Conservation (phyloP, 257 asterid genomes). For the Solanum pennellii region DNA sequence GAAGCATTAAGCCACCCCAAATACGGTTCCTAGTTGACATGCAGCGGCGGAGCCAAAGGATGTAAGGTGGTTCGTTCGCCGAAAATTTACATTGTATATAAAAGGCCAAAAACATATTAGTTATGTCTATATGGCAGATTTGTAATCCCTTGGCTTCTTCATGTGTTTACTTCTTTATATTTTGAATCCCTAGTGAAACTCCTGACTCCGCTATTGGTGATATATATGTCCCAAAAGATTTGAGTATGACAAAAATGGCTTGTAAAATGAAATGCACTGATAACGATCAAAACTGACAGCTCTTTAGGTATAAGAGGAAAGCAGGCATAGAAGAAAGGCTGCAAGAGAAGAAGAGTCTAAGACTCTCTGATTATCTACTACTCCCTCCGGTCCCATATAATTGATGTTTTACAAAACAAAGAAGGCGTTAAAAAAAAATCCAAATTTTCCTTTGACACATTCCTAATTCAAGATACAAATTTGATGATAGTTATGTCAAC, state of each 20-base stretch:
- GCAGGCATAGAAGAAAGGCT: not conserved
- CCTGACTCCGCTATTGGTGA: not conserved
- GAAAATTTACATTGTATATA: not conserved
- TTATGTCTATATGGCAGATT: not conserved
- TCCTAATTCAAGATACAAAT: not conserved
- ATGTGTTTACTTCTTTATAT: not conserved
- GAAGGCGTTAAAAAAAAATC: not conserved
- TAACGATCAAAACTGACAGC: not conserved
- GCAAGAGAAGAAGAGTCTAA: not conserved
- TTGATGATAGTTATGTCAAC: not conserved
- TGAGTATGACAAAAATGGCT: not conserved
- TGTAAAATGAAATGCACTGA: not conserved
- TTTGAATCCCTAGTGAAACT: not conserved
- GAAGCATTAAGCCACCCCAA: not conserved
- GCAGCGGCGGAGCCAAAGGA: not conserved
- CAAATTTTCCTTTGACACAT: not conserved
- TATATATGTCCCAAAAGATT: not conserved
- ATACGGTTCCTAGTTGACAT: not conserved
- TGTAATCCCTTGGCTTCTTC: not conserved
- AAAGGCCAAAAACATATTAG: not conserved
- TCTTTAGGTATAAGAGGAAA: not conserved
- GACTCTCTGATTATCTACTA: not conserved
- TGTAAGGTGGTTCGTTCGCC: not conserved
- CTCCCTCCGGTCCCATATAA: not conserved
- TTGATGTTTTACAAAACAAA: not conserved